A percentile compares a stretch with the other conserved stretches of the same genome.
phyloP scores from a whole-genome alignment of 441 rosid species.

The Gossypium schwendimanii region DNA sequence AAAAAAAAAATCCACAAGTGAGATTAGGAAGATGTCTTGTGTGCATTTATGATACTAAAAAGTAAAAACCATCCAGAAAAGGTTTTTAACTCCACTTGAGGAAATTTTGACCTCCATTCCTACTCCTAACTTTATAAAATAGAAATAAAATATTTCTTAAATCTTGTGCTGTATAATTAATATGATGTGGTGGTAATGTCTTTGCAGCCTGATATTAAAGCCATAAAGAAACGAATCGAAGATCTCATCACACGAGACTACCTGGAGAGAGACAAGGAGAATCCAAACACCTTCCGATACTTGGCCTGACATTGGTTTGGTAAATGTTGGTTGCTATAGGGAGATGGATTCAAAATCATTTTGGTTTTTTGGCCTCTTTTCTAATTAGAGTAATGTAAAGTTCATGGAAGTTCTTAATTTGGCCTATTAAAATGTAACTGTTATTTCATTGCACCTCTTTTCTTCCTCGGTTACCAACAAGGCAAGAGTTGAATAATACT shows the following conservation, averaged over 20 bases:
- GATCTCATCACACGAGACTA: constrained; percentile 83
- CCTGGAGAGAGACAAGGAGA: constrained; percentile 71
- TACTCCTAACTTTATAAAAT: too few relatives aligned
- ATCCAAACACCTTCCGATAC: constrained; percentile 52
- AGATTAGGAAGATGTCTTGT: too few relatives aligned
- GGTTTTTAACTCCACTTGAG: too few relatives aligned
- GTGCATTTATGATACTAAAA: too few relatives aligned
- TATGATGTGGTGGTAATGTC: background rate
- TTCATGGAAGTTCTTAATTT: background rate
- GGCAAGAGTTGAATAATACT: background rate
- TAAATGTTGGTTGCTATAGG: background rate
- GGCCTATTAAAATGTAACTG: background rate
- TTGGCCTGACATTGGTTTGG: constrained; percentile 37
- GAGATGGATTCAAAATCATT: background rate
- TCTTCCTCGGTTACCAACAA: background rate
- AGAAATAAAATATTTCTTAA: too few relatives aligned
- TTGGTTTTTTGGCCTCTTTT: background rate
- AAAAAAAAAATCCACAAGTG: too few relatives aligned
- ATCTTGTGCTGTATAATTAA: background rate
- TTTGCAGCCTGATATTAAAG: constrained; percentile 94
- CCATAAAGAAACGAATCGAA: constrained; percentile 90
- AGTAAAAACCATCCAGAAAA: too few relatives aligned
- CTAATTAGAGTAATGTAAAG: background rate
- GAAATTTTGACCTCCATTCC: too few relatives aligned
- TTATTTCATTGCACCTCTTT: too few relatives aligned